Percentiles rank a stretch among this genome's conserved stretches.
Evolutionary conservation across 768 basidiomycete species (phyloP).

Genomic region (Xerocomellus intermedius): DNA sequence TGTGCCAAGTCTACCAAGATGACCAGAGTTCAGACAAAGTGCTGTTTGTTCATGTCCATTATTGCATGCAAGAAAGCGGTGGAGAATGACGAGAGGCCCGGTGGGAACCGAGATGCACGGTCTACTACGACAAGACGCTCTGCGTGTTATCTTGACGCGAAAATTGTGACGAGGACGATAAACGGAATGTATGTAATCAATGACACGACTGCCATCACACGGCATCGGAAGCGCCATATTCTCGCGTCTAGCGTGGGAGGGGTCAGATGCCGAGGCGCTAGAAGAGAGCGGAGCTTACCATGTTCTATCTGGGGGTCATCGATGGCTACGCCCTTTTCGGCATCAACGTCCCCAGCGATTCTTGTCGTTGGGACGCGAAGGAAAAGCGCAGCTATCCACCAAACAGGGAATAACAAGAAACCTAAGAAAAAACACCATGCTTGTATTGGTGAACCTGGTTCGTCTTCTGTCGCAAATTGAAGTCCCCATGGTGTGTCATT

Average conservation of each 20-base stretch:
- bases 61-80: constrained; percentile 26
- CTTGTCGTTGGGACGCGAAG: constrained; percentile 59
- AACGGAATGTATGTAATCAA: constrained; percentile 78
- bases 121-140: constrained; percentile 10
- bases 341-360: constrained; percentile 50
- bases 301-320: constrained; percentile 81
- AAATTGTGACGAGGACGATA: constrained; percentile 69
- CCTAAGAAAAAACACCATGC: constrained; percentile 80
- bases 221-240: constrained; percentile 74
- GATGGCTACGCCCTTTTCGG: constrained; percentile 68
- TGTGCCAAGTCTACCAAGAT: constrained; percentile 15
- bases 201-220: constrained; percentile 66
- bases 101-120: constrained; percentile 3
- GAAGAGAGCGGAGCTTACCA: constrained; percentile 44
- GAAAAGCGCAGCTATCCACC: constrained; percentile 62
- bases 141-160: constrained; percentile 39
- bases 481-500: constrained; percentile 64
- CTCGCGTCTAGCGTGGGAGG: constrained; percentile 52
- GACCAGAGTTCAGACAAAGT: constrained; percentile 9
- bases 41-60: constrained; percentile 17
- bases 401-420: constrained; percentile 57
- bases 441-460: constrained; percentile 52
- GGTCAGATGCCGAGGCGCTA: constrained; percentile 2
- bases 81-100: constrained; percentile 2
- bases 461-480: constrained; percentile 53